Percentiles rank a stretch among this genome's conserved stretches.
These are phyloP conservation scores for Vigna trinervia DNA, from an alignment of 306 rosid genomes.

Conservation along the genomic window DNA sequence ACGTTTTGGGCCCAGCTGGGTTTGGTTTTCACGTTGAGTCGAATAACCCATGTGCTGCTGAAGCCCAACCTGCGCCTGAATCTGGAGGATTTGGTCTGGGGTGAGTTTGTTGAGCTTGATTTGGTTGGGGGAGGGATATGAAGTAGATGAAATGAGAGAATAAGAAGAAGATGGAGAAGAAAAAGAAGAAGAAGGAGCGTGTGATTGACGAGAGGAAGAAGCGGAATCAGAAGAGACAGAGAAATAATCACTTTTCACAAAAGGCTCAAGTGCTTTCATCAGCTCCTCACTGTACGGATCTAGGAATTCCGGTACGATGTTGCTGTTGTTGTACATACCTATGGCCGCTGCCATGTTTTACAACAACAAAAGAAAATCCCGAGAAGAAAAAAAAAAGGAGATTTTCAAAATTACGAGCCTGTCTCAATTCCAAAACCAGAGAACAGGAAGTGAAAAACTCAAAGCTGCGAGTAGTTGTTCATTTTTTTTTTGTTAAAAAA, in stretches of 20 bases:
- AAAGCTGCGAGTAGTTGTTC: background rate
- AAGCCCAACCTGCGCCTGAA: constrained; percentile 69
- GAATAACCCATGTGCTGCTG: constrained; percentile 38
- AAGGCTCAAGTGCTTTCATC: constrained; percentile 81
- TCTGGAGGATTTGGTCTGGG: constrained; percentile 77
- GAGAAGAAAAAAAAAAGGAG: background rate
- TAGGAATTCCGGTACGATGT: constrained; percentile 43
- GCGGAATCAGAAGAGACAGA: constrained; percentile 4
- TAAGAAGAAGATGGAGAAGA: constrained; percentile 41
- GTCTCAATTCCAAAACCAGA: constrained; percentile 42
- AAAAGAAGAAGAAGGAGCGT: constrained; percentile 33
- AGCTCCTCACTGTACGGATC: constrained; percentile 73
- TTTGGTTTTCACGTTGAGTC: background rate
- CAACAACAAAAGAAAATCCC: background rate
- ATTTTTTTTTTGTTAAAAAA: background rate
- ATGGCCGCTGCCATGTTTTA: constrained; percentile 61
- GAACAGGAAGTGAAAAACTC: constrained; percentile 27
- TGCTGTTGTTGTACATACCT: constrained; percentile 52
- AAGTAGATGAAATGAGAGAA: constrained; percentile 15
- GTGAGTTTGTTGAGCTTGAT: constrained; percentile 78
- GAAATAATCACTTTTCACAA: constrained; percentile 60
- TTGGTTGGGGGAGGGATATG: constrained; percentile 42
- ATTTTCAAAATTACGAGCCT: background rate
- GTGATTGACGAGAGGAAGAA: background rate
- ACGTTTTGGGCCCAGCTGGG: constrained; percentile 62